Conservation (phyloP, 306 rosid genomes). For the Trichosanthes truncata region DNA sequence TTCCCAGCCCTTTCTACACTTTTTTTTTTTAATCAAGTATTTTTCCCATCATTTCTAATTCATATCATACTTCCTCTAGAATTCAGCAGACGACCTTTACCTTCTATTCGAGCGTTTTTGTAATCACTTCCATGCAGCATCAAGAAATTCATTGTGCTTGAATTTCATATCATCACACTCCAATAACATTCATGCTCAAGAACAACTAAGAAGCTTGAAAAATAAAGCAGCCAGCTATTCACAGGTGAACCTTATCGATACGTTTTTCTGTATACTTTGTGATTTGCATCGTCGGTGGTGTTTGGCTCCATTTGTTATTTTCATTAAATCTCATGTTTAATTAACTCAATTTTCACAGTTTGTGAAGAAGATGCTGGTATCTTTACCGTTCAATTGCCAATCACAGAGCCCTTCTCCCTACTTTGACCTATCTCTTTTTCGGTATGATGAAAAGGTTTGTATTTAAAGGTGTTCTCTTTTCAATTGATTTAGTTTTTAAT, state of each 20-base stretch:
- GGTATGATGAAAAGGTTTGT: constrained; percentile 91
- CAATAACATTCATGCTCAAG: constrained; percentile 68
- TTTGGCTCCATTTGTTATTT: not conserved
- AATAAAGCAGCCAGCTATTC: constrained; percentile 60
- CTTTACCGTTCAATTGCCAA: constrained; percentile 83
- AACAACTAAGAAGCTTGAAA: constrained; percentile 53
- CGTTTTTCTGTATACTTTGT: not conserved
- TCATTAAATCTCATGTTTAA: constrained; percentile 12
- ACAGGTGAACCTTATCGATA: constrained; percentile 40
- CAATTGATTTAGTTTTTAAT: not conserved
- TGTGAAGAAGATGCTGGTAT: constrained; percentile 88
- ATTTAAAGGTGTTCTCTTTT: not conserved
- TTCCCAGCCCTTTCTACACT: not conserved
- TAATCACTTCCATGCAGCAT: constrained; percentile 71
- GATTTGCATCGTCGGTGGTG: not conserved
- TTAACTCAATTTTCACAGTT: constrained; percentile 47
- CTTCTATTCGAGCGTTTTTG: constrained; percentile 76
- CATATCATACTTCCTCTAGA: constrained; percentile 38
- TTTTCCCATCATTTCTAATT: constrained; percentile 18
- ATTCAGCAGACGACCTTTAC: constrained; percentile 79
- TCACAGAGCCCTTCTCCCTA: constrained; percentile 96
- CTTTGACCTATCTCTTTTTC: constrained; percentile 85
- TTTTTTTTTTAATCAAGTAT: not conserved
- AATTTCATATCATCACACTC: constrained; percentile 90
- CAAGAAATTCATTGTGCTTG: constrained; percentile 56